Evolutionary conservation across 2,329 filamentous ascomycete species (phyloP).

Genomic region (Nigrospora osmanthi): DNA sequence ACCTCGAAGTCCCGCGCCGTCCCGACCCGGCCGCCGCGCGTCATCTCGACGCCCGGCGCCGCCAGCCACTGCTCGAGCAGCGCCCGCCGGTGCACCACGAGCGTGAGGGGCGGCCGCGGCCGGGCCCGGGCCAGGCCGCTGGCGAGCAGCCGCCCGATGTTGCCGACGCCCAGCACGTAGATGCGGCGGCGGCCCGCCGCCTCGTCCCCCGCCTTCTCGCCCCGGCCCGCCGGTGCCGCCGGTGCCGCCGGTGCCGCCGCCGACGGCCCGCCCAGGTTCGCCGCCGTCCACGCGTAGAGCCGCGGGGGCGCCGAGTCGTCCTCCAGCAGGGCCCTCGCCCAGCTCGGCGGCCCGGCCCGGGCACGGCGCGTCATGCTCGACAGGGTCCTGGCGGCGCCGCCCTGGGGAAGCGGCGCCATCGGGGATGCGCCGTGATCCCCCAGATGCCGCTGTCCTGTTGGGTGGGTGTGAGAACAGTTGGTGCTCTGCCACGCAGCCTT

Average conservation of each 20-base stretch:
- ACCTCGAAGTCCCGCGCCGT: constrained; percentile 34
- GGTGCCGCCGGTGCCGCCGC: background rate
- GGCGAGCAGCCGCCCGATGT: constrained; percentile 73
- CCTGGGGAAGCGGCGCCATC: too few relatives aligned
- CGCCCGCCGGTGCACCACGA: constrained; percentile 62
- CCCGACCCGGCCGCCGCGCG: constrained; percentile 22
- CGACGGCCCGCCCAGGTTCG: constrained; percentile 8
- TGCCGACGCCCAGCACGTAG: constrained; percentile 74
- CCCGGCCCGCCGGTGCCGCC: too few relatives aligned
- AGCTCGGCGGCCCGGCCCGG: too few relatives aligned
- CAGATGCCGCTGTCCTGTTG: too few relatives aligned
- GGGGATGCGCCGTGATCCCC: too few relatives aligned
- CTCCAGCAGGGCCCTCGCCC: constrained; percentile 4
- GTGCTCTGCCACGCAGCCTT: too few relatives aligned
- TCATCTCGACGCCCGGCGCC: constrained; percentile 35
- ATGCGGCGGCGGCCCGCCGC: constrained; percentile 39
- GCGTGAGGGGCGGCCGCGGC: constrained; percentile 63
- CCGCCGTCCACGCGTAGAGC: constrained; percentile 20
- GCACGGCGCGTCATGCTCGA: too few relatives aligned
- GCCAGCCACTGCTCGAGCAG: constrained; percentile 40
- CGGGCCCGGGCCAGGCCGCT: constrained; percentile 55
- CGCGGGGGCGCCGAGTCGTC: constrained; percentile 10
- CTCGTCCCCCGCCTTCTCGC: too few relatives aligned
- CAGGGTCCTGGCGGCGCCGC: too few relatives aligned
- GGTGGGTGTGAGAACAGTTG: too few relatives aligned